Percentiles rank a stretch among this genome's conserved stretches.
phyloP scores from a whole-genome alignment of 768 basidiomycete species.

The Russula foetens region DNA sequence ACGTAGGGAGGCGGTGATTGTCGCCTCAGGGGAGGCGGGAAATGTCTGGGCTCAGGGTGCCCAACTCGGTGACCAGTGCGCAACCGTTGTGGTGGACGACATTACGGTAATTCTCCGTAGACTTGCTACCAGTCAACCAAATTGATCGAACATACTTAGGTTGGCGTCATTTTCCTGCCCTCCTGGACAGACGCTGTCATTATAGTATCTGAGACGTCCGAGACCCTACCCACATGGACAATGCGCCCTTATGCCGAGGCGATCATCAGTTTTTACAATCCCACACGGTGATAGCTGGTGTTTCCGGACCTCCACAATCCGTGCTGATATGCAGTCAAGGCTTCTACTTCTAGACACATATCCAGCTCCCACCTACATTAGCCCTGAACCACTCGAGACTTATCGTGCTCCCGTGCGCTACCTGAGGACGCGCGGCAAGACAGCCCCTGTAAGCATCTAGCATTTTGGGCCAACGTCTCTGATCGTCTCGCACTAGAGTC shows the following conservation, averaged over 20 bases:
- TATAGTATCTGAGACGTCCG: constrained; percentile 19
- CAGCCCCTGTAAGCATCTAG: constrained; percentile 1
- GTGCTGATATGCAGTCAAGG: constrained; percentile 7
- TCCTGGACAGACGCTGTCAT: constrained; percentile 19
- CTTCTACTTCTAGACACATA: constrained; percentile 22
- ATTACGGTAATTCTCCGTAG: constrained; percentile 5
- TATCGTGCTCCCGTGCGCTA: constrained; percentile 21
- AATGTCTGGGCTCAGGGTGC: constrained; percentile 20
- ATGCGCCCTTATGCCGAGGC: constrained; percentile 23
- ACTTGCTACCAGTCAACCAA: not conserved
- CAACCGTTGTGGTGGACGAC: constrained; percentile 10
- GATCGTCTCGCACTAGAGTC: constrained; percentile 1
- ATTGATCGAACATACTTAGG: constrained; percentile 5
- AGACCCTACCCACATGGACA: constrained; percentile 20
- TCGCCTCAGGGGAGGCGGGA: constrained; percentile 21
- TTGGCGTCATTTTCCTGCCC: constrained; percentile 19
- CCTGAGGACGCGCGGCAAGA: constrained; percentile 16
- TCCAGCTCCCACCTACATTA: constrained; percentile 20
- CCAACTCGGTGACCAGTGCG: constrained; percentile 19
- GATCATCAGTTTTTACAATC: constrained; percentile 18
- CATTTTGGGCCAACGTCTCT: not conserved
- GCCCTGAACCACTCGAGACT: constrained; percentile 7
- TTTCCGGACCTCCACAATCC: not conserved
- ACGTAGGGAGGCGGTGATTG: constrained; percentile 2
- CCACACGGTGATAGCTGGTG: constrained; percentile 16